Evolutionary conservation across 495 filamentous ascomycete genomes (phyloP).

Genomic region (Penicillium nucicola): DNA sequence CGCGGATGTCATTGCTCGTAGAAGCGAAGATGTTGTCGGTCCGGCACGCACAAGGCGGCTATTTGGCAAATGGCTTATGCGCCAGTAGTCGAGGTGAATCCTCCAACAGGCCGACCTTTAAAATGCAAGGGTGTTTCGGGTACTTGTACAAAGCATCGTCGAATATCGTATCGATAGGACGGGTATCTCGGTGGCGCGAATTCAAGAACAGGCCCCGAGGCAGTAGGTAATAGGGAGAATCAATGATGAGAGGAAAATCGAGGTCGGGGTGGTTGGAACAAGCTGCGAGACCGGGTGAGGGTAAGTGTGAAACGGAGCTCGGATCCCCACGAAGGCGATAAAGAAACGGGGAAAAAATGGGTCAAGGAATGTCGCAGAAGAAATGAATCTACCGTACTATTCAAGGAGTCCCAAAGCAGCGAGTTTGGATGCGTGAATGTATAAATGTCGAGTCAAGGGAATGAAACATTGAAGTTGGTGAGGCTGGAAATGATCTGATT

Average conservation of each 20-base stretch:
- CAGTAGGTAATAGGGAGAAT: background rate
- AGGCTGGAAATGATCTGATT: slow-evolving; percentile 26
- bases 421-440: background rate
- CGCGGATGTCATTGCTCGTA: slow-evolving; percentile 32
- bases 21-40: background rate
- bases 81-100: background rate
- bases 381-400: background rate
- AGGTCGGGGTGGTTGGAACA: background rate
- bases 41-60: background rate
- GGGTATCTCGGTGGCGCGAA: background rate
- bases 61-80: background rate
- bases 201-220: background rate
- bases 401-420: background rate
- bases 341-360: slow-evolving; percentile 2
- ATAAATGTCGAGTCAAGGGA: slow-evolving; percentile 6
- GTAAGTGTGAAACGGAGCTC: slow-evolving; percentile 12
- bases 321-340: background rate
- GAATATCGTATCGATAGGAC: background rate
- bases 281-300: background rate
- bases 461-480: slow-evolving; percentile 12
- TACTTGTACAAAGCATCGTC: slow-evolving; percentile 16
- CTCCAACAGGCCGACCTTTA: slow-evolving; percentile 8
- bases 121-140: background rate
- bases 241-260: background rate
- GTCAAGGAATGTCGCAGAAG: slow-evolving; percentile 1